These are phyloP conservation scores for Xylaria acuta DNA, from an alignment of 495 filamentous ascomycete genomes.

Conservation along the genomic window DNA sequence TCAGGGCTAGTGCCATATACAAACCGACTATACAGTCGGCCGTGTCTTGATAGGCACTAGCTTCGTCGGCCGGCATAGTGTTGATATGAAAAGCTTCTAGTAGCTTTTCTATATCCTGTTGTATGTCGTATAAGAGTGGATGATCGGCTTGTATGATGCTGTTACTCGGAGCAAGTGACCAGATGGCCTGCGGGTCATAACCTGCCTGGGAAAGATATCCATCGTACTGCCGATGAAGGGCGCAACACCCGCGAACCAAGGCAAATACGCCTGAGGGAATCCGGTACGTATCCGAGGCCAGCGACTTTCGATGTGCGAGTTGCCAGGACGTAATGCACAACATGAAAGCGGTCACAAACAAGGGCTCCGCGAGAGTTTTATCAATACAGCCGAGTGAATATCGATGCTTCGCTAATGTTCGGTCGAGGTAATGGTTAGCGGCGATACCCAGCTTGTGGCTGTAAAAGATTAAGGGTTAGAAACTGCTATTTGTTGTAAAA, in stretches of 20 bases:
- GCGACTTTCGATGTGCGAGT: conserved; percentile 12
- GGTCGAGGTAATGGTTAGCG: conserved; percentile 21
- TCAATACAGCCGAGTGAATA: conserved; percentile 9
- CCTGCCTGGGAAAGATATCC: conserved; percentile 16
- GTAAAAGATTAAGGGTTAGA: too few species aligned
- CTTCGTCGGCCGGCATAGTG: conserved; percentile 19
- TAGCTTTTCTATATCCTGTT: conserved; percentile 19
- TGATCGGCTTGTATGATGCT: not conserved
- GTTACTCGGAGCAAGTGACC: conserved; percentile 5
- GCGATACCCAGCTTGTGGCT: conserved; percentile 1
- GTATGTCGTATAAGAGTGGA: conserved; percentile 13
- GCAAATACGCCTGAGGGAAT: conserved; percentile 24
- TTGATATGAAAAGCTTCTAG: conserved; percentile 16
- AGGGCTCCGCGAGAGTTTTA: not conserved
- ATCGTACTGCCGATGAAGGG: conserved; percentile 20
- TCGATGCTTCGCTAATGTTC: conserved; percentile 26
- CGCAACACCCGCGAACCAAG: conserved; percentile 24
- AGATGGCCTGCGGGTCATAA: conserved; percentile 19
- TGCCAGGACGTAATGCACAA: conserved; percentile 26
- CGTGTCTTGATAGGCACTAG: conserved; percentile 11
- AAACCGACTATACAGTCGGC: conserved; percentile 16
- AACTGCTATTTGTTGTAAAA: too few species aligned
- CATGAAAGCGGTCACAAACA: conserved; percentile 27
- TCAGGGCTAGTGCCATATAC: conserved; percentile 3
- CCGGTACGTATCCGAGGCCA: conserved; percentile 17